Evolutionary conservation across 805 yeast genomes (phyloP).

Genomic region (Yarrowia hollandica): DNA sequence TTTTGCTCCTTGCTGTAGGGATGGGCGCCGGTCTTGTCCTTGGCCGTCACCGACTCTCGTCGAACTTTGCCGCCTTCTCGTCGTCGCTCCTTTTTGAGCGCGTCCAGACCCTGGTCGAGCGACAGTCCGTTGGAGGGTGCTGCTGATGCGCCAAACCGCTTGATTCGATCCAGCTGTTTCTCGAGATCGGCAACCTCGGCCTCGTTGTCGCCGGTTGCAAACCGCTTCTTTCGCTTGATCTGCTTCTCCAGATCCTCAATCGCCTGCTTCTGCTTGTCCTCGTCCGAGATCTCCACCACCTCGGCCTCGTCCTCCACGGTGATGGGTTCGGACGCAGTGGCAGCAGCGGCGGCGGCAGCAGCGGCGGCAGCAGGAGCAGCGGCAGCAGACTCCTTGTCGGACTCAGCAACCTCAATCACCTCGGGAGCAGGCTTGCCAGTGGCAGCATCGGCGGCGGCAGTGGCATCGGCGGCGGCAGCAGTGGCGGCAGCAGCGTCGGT

Average conservation of each 20-base stretch:
- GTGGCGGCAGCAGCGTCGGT: background rate
- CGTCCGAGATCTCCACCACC: slow-evolving; percentile 40
- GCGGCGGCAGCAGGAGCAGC: background rate
- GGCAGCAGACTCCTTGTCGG: slow-evolving; percentile 30
- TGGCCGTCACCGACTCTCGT: slow-evolving; percentile 12
- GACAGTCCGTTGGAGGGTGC: background rate
- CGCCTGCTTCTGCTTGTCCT: slow-evolving; percentile 58
- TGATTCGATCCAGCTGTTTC: slow-evolving; percentile 66
- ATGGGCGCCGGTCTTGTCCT: slow-evolving; percentile 2
- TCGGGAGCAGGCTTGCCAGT: background rate
- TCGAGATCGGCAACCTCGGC: slow-evolving; percentile 52
- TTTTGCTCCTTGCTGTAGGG: slow-evolving; percentile 16
- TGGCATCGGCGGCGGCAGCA: background rate
- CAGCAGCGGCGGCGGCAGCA: slow-evolving; percentile 35
- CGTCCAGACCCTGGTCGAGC: slow-evolving; percentile 2
- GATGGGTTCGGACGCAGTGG: slow-evolving; percentile 34
- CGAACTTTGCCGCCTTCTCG: background rate
- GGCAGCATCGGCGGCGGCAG: slow-evolving; percentile 1
- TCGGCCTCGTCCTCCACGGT: slow-evolving; percentile 31
- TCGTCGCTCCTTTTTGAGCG: background rate
- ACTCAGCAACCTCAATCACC: slow-evolving; percentile 33
- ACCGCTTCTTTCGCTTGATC: slow-evolving; percentile 71
- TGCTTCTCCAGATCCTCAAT: slow-evolving; percentile 66
- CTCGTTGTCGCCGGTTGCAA: slow-evolving; percentile 56
- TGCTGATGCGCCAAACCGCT: slow-evolving; percentile 64